Evolutionary conservation across 805 yeast species (phyloP), one percentile per base, ranked within the genome.

Genomic region (Torulaspora indica): DNA sequence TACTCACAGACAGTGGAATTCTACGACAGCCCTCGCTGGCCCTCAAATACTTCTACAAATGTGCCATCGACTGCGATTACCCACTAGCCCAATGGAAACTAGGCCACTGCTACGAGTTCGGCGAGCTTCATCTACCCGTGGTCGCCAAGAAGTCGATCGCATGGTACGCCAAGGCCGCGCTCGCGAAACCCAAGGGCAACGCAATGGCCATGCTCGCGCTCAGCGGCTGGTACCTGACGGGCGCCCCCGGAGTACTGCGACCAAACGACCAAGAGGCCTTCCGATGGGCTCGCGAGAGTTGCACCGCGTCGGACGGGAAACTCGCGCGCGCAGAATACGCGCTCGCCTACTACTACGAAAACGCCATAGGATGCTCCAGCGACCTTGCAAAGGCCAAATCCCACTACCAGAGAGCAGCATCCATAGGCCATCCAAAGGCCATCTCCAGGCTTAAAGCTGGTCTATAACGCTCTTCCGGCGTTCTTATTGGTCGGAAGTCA

Each of bases 201-300:
- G 72, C 82, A 0, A 77, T 81, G 56, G 81, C 86, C 3, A 83
- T 84, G 59, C 69, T 85, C 58, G 87, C 86, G 0, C 64, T 85
- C 28, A 77, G 84, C 47, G 89, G 89, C 38, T 84, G 91, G 90
- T 78, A 81, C 53, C 71, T 84, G 9, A 79, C 88, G 0, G 95
- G 95, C 2, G 79, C 78, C 0, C 70, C 71, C 10, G 77, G 72
- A 2, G 66, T 77, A 1, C 60, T 84, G 34, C 65, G 67, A 34
- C 72, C 75, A 6, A 79, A 80, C 60, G 82, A 77, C 51, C 71
- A 70, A 35, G 82, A 82, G 66, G 87, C 89, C 1, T 81, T 76
- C 51, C 60, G 75, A 13, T 84, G 87, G 81, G 84, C 87, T 3
- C 56, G 69, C 6, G 73, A 74, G 45, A 82, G 84, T n/a, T 68